Evolutionary conservation across 2,329 filamentous ascomycete genomes (phyloP), one percentile per base, ranked within the genome.

Genomic region (Macroventuria anomochaeta): DNA sequence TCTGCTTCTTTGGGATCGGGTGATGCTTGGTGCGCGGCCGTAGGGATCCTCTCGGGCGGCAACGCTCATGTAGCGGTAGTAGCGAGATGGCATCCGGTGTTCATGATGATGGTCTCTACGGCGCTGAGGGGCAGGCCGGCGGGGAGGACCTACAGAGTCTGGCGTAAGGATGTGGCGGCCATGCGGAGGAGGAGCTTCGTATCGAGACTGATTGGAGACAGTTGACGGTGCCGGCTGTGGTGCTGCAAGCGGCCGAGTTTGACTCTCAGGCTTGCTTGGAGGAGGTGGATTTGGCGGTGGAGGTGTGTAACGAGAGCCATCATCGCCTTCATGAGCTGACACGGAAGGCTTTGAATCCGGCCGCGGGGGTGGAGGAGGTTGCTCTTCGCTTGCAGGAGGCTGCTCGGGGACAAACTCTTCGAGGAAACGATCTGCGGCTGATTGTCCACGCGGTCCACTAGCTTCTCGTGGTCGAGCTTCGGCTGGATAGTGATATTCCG

Each of bases 1-100:
- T 60, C 72, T 57, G 37, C 64, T 66, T 33, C 69, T 69, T 49
- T 75, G 71, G 11, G 71, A 68, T 17, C 72, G 69, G 17, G 65
- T 68, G 53, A 73, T 71, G 53, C 68, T 73, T 6, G 71, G 59
- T 7, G 66, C 70, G 23, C 72, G 69, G 38, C 64, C 62, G 38
- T 70, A 72, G 41, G 68, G 67, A n/a, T 75, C 72, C 5, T 73
- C 70, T 26, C 69, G 68, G 13, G 63, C 58, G 15, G 63, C 62
- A 28, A 71, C 62, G 20, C 68, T 71, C 68, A 72, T 69, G 46
- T 73, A 73, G 38, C 71, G 67, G 44, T 70, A 69, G 55, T 72
- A 75, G 13, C 71, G 65, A 13, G 71, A 69, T 1, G 71, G 70
- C 46, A 70, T 63, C 13, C 63, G 62, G 13, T 72, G 64, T 8